Evolutionary conservation across 257 asterid genomes (phyloP).

Genomic region (Handroanthus guayacan): DNA sequence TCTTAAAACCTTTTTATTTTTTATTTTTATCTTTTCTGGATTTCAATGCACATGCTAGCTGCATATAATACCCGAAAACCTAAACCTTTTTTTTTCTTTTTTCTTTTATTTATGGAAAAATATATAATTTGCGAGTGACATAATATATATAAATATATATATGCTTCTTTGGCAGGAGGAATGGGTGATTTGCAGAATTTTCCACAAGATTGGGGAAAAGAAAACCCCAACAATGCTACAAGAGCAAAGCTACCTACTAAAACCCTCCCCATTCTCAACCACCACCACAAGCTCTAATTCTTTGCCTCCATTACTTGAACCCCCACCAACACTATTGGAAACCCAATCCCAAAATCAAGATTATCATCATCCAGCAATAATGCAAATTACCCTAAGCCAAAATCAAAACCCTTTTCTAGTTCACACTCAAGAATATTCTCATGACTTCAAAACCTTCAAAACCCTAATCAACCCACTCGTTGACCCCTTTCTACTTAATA

Average conservation of each 20-base stretch:
- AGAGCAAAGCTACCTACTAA: slow-evolving; percentile 45
- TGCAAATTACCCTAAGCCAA: slow-evolving; percentile 42
- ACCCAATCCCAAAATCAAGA: slow-evolving; percentile 40
- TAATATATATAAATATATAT: neutral
- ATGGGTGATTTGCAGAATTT: slow-evolving; percentile 82
- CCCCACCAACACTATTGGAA: slow-evolving; percentile 35
- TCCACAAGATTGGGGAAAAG: slow-evolving; percentile 67
- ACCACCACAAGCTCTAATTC: slow-evolving; percentile 26
- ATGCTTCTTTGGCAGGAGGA: slow-evolving; percentile 61
- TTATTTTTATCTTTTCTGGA: neutral
- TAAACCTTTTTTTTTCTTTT: neutral
- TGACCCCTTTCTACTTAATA: slow-evolving; percentile 19
- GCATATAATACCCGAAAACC: neutral
- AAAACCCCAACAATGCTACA: slow-evolving; percentile 46
- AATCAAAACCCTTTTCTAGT: slow-evolving; percentile 40
- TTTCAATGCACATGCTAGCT: slow-evolving; percentile 24
- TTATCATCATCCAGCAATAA: slow-evolving; percentile 25
- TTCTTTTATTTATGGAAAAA: neutral
- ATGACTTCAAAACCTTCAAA: slow-evolving; percentile 47
- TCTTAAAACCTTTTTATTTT: neutral
- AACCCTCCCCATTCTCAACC: slow-evolving; percentile 27
- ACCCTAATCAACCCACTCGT: slow-evolving; percentile 49
- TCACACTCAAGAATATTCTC: slow-evolving; percentile 33
- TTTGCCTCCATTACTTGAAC: slow-evolving; percentile 58
- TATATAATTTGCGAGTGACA: neutral